Evolutionary conservation across 2,329 filamentous ascomycete genomes (phyloP), one percentile per base, ranked within the genome.

Genomic region (Ophiobolus disseminans): DNA sequence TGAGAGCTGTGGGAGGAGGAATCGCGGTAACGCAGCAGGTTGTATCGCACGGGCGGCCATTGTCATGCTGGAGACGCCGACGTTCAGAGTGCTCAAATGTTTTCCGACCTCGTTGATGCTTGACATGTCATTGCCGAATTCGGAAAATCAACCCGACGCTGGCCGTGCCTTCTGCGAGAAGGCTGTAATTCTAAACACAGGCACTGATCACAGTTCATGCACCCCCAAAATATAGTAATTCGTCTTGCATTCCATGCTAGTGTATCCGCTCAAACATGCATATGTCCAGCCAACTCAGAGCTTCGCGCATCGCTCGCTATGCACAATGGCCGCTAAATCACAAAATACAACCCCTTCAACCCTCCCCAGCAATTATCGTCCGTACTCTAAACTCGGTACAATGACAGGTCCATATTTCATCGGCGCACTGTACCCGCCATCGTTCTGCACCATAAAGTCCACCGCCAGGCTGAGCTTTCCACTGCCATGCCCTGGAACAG

Each of bases 321-420:
- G 60, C 63, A 66, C 47, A 11, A 14, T 43, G 40, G 48, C 32
- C 46, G 48, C 38, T 50, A 30, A 50, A 50, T 45, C 40, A 41
- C 48, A 55, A 45, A 35, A 35, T 34, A 40, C 32, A 40, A 32
- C 9, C 3, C 9, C 9, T n/a, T n/a, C n/a, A n/a, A n/a, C n/a
- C n/a, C n/a, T n/a, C n/a, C n/a, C n/a, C n/a, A n/a, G n/a, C n/a
- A n/a, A n/a, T 20, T 63, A 80, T 53, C 78, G 68, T 26, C 78
- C 78, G 66, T 79, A 80, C 63, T 80, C 78, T 65, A 80, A 66
- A 53, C 76, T 91, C 30, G 94, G 94, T 61, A 99, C 86, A 74
- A 97, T 92, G 13, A 99, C 94, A 9, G 94, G 94, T 0, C 94
- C 94, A 72, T 96, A 99, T 78, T 99, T 99, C 60, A 94, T 92